A percentile compares a stretch with the other conserved stretches of the same genome.
These are phyloP conservation scores for Euphrasia arctica DNA, from an alignment of 305 asterid species.

Conservation along the genomic window DNA sequence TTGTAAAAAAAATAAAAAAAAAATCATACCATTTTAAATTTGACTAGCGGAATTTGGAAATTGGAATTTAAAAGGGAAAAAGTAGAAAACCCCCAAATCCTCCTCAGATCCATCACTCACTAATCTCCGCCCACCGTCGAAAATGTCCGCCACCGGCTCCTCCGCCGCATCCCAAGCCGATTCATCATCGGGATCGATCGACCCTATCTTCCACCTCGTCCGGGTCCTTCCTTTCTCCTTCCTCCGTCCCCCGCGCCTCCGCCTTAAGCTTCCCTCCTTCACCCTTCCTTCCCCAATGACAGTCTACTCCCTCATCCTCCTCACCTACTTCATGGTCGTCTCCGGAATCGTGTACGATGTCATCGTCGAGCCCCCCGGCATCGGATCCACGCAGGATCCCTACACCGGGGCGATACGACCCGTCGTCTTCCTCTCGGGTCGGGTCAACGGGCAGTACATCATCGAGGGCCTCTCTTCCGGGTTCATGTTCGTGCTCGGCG, in stretches of 20 bases:
- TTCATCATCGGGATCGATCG: slow-evolving; percentile 38
- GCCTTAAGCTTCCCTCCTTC: slow-evolving; percentile 62
- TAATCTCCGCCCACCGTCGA: slow-evolving; percentile 43
- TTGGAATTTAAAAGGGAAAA: too few species aligned
- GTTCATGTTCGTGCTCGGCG: slow-evolving; percentile 93
- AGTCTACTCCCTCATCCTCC: slow-evolving; percentile 71
- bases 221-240: slow-evolving; percentile 63
- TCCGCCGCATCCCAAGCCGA: slow-evolving; percentile 36
- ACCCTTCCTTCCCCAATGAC: slow-evolving; percentile 92
- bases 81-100: slow-evolving; percentile 20
- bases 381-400: slow-evolving; percentile 87
- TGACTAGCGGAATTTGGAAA: background rate
- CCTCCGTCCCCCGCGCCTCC: slow-evolving; percentile 96
- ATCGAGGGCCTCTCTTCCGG: slow-evolving; percentile 80
- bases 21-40: too few species aligned
- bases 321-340: slow-evolving; percentile 93
- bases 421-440: slow-evolving; percentile 80
- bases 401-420: slow-evolving; percentile 73
- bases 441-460: slow-evolving; percentile 91
- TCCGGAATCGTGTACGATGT: slow-evolving; percentile 87
- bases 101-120: slow-evolving; percentile 17
- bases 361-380: slow-evolving; percentile 90
- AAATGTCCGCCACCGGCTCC: slow-evolving; percentile 36
- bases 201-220: slow-evolving; percentile 51
- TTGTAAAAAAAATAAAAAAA: too few species aligned